Evolutionary conservation across 441 rosid genomes (phyloP), one percentile per base, ranked within the genome.

Genomic region (Syzygium syzygioides): DNA sequence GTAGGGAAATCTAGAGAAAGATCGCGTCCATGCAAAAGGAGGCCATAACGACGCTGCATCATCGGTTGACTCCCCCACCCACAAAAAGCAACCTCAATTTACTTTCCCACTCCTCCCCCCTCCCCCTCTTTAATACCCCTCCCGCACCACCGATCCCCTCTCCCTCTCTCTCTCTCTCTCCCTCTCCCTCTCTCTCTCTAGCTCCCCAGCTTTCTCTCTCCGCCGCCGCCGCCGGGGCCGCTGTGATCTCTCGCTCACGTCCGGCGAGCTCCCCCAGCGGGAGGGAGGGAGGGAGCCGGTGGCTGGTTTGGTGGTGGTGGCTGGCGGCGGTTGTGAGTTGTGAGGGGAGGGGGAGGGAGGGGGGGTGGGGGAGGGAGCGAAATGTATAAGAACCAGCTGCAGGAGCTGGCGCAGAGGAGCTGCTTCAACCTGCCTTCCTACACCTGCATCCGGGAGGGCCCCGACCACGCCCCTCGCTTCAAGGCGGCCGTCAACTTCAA

Each of bases 361-460:
- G 60, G 32, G 14, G 13, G 41, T 18, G 86, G 10, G 18, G 55
- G 41, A 19, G 48, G 57, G 80, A 56, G 55, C 34, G 94, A 93
- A 94, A 96, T 96, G 99, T 96, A 97, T 91, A 97, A 98, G 95
- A 95, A 95, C 93, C 99, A 97, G 98, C 94, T 98, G 53, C 99
- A 98, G 89, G 99, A 98, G 98, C 96, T 97, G 92, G 99, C 99
- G 87, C 99, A 96, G 94, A 94, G 99, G 94, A 97, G 99, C 98
- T 97, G 99, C 95, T 97, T 97, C 92, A 93, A 91, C 91, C 95
- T 97, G 7, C 99, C 99, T 11, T 95, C 98, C n/a, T 97, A 97
- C 88, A 94, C 97, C 19, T 95, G 98, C 91, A 89, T 97, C 66
- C 91, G 99, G 91, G 99, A 97, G 94, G 99, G 99, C 85, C 99